Conservation (phyloP, 306 rosid species). For the Luffa aegyptiaca region DNA sequence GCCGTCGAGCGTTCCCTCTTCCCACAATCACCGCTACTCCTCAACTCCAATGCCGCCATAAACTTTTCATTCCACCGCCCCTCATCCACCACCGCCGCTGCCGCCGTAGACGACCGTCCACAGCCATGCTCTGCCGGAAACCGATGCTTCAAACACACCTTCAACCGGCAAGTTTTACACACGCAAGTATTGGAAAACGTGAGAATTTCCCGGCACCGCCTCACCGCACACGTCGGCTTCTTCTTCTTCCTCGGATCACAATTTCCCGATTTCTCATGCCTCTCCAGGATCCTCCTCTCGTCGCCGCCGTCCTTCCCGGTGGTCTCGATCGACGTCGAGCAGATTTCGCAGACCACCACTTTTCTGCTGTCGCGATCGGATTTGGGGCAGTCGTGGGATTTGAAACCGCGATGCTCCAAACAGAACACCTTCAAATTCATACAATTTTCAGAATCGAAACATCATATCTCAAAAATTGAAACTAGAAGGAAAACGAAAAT, state of each 20-base stretch:
- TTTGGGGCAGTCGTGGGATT: conserved; percentile 61
- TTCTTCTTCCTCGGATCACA: conserved; percentile 74
- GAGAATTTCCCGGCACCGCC: conserved; percentile 58
- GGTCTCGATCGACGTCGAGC: conserved; percentile 68
- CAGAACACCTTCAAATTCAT: conserved; percentile 49
- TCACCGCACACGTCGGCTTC: conserved; percentile 61
- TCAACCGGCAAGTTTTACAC: conserved; percentile 60
- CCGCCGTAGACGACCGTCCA: background rate
- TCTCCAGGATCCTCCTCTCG: conserved; percentile 39
- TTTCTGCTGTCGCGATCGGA: conserved; percentile 66
- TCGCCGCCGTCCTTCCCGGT: conserved; percentile 29
- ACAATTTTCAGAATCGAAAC: background rate
- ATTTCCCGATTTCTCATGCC: conserved; percentile 42
- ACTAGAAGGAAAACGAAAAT: background rate
- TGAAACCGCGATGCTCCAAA: conserved; percentile 64
- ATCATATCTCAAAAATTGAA: background rate
- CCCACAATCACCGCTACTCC: conserved; percentile 44
- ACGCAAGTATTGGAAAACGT: conserved; percentile 64
- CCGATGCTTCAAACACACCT: conserved; percentile 78
- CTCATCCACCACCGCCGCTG: background rate
- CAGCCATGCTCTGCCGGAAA: conserved; percentile 79
- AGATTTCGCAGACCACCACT: conserved; percentile 62
- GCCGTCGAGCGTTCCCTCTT: conserved; percentile 32
- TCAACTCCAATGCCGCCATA: conserved; percentile 42
- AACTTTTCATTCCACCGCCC: conserved; percentile 43